Evolutionary conservation across 139 green algal genomes (phyloP).

Genomic region (Bryopsis sp.): DNA sequence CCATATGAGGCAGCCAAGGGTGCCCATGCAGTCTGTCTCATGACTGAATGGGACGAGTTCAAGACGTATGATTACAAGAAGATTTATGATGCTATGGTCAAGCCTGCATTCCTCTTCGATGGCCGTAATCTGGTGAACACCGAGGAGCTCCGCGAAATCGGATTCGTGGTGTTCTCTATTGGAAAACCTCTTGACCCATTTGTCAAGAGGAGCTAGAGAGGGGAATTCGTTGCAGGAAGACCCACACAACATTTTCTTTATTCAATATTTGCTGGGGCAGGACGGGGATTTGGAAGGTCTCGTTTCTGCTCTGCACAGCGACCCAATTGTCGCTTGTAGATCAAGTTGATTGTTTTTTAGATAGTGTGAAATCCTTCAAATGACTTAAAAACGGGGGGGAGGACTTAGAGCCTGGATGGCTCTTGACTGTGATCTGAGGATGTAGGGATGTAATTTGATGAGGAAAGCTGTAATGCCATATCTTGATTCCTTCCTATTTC

Average conservation of each 20-base stretch:
- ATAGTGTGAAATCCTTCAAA: no score
- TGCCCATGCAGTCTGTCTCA: constrained; percentile 77
- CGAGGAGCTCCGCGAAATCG: constrained; percentile 78
- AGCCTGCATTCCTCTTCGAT: constrained; percentile 99
- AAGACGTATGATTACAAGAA: constrained; percentile 73
- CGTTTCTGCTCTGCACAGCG: background rate
- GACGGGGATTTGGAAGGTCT: background rate
- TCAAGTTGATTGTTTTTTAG: no score
- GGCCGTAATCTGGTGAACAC: constrained; percentile 94
- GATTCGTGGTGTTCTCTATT: constrained; percentile 96
- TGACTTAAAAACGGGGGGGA: no score
- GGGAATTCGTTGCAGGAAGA: background rate
- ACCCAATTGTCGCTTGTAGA: no score
- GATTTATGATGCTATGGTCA: constrained; percentile 83
- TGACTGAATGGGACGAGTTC: constrained; percentile 99
- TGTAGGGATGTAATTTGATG: no score
- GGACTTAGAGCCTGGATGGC: no score
- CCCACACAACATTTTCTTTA: background rate
- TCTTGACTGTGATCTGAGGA: no score
- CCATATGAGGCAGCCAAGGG: constrained; percentile 57
- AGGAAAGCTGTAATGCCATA: no score
- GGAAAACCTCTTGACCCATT: constrained; percentile 98
- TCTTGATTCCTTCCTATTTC: no score
- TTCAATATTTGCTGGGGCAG: constrained; percentile 5
- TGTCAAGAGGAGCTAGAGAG: constrained; percentile 51